A percentile compares a stretch with the other conserved stretches of the same genome.
Conservation (phyloP, 257 asterid genomes). For the Thymus mandschuricus region DNA sequence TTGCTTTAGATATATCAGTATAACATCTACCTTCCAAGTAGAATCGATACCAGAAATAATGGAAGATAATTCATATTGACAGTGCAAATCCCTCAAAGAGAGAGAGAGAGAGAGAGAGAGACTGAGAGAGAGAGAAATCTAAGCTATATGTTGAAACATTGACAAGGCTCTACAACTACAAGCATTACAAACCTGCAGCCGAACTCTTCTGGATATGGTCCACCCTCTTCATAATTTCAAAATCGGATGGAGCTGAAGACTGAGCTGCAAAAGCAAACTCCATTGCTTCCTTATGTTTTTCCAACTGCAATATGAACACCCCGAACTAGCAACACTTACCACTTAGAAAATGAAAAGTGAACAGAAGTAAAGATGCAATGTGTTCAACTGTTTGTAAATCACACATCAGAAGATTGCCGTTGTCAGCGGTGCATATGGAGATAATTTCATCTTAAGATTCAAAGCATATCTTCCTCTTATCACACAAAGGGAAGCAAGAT, state of each 20-base stretch:
- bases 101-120: neutral
- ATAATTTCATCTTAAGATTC: slow-evolving; percentile 8
- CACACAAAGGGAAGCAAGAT: slow-evolving; percentile 4
- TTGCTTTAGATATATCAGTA: slow-evolving; percentile 9
- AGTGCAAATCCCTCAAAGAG: neutral
- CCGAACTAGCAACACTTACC: slow-evolving; percentile 29
- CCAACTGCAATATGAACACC: slow-evolving; percentile 56
- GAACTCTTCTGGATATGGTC: slow-evolving; percentile 61
- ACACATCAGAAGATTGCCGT: neutral
- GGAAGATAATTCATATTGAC: slow-evolving; percentile 5
- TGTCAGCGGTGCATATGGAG: slow-evolving; percentile 1
- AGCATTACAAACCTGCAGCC: slow-evolving; percentile 66
- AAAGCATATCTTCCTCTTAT: slow-evolving; percentile 9
- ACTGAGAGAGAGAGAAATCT: neutral
- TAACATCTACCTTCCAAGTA: slow-evolving; percentile 6
- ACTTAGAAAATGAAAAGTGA: slow-evolving; percentile 19
- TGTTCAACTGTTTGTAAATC: slow-evolving; percentile 1
- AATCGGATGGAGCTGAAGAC: slow-evolving; percentile 64
- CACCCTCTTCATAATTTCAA: slow-evolving; percentile 65
- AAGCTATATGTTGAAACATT: slow-evolving; percentile 22
- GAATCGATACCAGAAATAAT: neutral
- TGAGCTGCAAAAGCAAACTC: slow-evolving; percentile 83
- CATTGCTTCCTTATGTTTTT: slow-evolving; percentile 77
- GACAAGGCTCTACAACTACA: slow-evolving; percentile 12
- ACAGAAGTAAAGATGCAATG: slow-evolving; percentile 11